These are phyloP conservation scores for Blepharisma undulans DNA, from an alignment of 169 alveolate genomes.

Conservation along the genomic window DNA sequence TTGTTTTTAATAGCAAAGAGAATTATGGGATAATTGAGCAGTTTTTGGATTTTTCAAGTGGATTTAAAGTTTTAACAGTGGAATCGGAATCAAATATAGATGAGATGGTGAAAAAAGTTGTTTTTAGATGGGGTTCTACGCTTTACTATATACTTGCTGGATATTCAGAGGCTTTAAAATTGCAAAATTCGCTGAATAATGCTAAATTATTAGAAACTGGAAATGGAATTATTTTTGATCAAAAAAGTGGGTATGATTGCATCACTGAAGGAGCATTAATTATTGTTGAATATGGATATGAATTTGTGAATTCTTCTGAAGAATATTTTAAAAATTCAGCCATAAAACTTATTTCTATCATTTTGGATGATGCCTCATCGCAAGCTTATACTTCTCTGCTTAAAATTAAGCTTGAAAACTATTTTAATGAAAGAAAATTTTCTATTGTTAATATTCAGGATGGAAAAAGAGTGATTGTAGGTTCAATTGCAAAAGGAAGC, in stretches of 20 bases:
- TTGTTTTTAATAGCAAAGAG: neutral
- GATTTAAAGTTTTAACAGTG: neutral
- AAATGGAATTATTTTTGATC: neutral
- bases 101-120: neutral
- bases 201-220: neutral
- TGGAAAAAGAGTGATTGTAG: constrained; percentile 7
- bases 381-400: neutral
- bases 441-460: neutral
- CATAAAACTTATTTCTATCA: neutral
- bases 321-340: neutral
- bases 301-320: neutral
- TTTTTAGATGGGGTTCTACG: neutral
- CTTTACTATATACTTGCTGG: neutral
- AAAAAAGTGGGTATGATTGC: neutral
- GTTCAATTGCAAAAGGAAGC: neutral
- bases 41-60: neutral
- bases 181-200: neutral
- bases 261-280: neutral
- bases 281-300: neutral
- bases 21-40: neutral
- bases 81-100: neutral
- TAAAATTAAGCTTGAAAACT: neutral
- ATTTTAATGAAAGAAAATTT: neutral
- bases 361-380: neutral
- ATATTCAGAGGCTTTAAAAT: neutral